Base-by-base conservation (phyloP, 371 early-diverging fungal genomes). In the Mortierella sp. region DNA sequence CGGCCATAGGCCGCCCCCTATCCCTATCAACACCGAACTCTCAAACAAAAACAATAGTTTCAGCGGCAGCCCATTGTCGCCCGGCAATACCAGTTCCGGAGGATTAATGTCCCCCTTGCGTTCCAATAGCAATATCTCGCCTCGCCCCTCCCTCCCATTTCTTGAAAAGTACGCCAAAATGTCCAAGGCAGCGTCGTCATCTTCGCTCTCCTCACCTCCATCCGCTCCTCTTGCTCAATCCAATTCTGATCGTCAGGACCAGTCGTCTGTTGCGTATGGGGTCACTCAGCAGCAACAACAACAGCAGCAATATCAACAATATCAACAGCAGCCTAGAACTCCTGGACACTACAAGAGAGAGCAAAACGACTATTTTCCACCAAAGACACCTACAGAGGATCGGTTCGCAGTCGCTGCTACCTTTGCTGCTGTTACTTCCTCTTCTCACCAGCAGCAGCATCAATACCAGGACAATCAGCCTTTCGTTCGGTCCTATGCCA, bases 121-220 rank as follows among this genome's bases (percentile, higher is more conserved):
- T 2, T 58, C 82, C 13, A 28, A 65, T 19, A 70, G 48, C 26
- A 73, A 38, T 16, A 57, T 63, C 28, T 70, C 74, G 24, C 44
- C 74, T 38, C 65, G 78, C 26, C 84, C 82, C n/a, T 45, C 80
- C 0, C 78, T 88, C 16, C 88, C 88, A 8, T 88, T 75, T 65
- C 57, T 88, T 28, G 88, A 88, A 58, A 88, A 88, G 52, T 88
- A 88, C 57, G 81, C 88, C 11, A 88, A 88, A 71, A 75, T 73
- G 70, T 82, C 81, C 65, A 80, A 78, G n/a, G 42, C 50, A 0
- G 50, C 50, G 14, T 50, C 42, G 42, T 38, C 42, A 5, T 3
- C 50, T 50, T 50, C 50, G 13, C 14, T 16, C 3, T 13, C 14
- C 0, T 50, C 16, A 50, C 16, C 50, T 50, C 16, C 50, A 16